These are phyloP conservation scores for Astragalus membranaceus DNA, from an alignment of 306 rosid genomes.

Conservation along the genomic window DNA sequence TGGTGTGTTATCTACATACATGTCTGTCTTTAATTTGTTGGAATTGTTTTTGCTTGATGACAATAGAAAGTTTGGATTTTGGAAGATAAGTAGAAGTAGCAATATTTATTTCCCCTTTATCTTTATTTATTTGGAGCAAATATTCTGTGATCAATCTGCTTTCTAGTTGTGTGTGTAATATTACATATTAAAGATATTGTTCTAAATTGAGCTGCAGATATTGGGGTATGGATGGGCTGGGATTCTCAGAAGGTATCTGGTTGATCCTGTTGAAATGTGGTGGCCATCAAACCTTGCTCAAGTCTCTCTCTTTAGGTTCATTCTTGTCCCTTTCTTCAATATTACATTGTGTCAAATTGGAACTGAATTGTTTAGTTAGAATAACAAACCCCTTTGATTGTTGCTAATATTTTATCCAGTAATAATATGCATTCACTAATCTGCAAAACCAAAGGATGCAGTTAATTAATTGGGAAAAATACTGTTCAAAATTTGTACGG, in stretches of 20 bases:
- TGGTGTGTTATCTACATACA: neutral
- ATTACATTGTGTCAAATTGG: neutral
- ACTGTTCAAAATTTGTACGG: neutral
- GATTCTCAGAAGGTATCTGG: conserved; percentile 82
- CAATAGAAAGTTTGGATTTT: neutral
- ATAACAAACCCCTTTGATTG: neutral
- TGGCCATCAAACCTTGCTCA: conserved; percentile 99
- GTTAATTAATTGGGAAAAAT: neutral
- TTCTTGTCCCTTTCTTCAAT: conserved; percentile 2
- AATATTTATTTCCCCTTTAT: neutral
- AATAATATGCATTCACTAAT: neutral
- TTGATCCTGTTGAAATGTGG: conserved; percentile 99
- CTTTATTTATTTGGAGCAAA: neutral
- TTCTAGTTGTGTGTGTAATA: neutral
- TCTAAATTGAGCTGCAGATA: conserved; percentile 45
- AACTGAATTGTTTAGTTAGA: neutral
- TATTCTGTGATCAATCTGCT: conserved; percentile 8
- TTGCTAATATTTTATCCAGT: neutral
- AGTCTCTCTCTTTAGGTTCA: conserved; percentile 91
- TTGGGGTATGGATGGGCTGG: conserved; percentile 99
- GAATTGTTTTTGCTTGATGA: neutral
- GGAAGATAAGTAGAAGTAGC: conserved; percentile 8
- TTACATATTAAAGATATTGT: neutral
- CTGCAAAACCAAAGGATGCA: neutral
- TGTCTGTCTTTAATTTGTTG: neutral